A percentile compares a stretch with the other conserved stretches of the same genome.
Evolutionary conservation across 2,329 filamentous ascomycete species (phyloP).

Genomic region (Phyllosticta citrichinensis): DNA sequence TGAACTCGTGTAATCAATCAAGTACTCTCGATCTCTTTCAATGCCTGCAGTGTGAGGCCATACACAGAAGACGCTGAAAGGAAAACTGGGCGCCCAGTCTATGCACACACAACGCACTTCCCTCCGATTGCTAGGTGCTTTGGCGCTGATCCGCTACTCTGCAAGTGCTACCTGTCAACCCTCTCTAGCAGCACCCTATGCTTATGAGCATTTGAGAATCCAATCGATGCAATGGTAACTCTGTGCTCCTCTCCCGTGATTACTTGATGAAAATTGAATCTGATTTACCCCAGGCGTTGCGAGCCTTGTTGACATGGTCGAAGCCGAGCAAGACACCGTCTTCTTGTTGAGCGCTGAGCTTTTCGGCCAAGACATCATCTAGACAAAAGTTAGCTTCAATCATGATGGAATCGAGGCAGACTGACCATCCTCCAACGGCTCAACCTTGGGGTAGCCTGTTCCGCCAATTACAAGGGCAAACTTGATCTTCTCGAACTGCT

Average conservation of each 20-base stretch:
- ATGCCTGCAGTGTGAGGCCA: background rate
- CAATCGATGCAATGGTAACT: background rate
- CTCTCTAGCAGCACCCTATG: constrained; percentile 7
- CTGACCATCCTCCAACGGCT: constrained; percentile 82
- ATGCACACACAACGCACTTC: background rate
- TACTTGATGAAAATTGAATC: constrained; percentile 40
- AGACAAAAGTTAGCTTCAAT: constrained; percentile 11
- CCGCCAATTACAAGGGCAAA: constrained; percentile 66
- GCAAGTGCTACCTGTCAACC: background rate
- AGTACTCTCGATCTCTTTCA: background rate
- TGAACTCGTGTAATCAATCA: background rate
- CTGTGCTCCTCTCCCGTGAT: background rate
- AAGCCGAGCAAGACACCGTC: constrained; percentile 39
- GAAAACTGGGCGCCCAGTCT: background rate
- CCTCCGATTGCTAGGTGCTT: background rate
- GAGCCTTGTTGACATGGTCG: constrained; percentile 53
- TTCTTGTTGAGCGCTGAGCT: constrained; percentile 21
- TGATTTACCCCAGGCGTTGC: constrained; percentile 48
- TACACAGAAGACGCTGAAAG: background rate
- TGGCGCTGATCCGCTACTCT: background rate
- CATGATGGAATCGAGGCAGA: constrained; percentile 7
- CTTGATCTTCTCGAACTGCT: constrained; percentile 97
- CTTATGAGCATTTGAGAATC: constrained; percentile 2
- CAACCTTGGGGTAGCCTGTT: constrained; percentile 60
- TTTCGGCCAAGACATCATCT: constrained; percentile 39